Percentiles rank a stretch among this genome's conserved stretches.
phyloP scores from a whole-genome alignment of 495 filamentous ascomycete genomes.

The Xylaria venustula region DNA sequence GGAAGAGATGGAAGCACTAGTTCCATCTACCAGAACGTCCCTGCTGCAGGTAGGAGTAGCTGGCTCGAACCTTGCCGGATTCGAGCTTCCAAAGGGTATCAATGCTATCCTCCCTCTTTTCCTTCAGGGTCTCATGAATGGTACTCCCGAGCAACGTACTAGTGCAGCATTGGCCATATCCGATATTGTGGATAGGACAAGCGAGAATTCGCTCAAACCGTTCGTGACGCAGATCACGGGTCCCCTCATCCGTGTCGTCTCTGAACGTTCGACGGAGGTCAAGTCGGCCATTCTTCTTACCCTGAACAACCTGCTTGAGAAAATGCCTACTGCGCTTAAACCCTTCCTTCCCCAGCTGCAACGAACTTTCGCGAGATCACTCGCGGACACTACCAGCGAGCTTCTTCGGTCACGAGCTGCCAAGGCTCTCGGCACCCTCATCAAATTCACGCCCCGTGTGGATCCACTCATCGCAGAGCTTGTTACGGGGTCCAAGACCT shows the following conservation, averaged over 20 bases:
- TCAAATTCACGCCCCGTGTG: slow-evolving; percentile 92
- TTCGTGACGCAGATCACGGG: slow-evolving; percentile 98
- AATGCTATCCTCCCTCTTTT: slow-evolving; percentile 96
- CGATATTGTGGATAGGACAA: slow-evolving; percentile 90
- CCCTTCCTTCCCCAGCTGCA: slow-evolving; percentile 97
- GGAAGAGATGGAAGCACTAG: slow-evolving; percentile 97
- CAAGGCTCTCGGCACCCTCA: slow-evolving; percentile 93
- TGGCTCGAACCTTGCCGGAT: slow-evolving; percentile 82
- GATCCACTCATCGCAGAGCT: slow-evolving; percentile 85
- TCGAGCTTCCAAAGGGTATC: slow-evolving; percentile 94
- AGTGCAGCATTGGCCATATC: slow-evolving; percentile 91
- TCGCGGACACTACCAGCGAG: slow-evolving; percentile 92
- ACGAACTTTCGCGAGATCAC: slow-evolving; percentile 90
- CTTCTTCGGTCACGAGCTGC: slow-evolving; percentile 82
- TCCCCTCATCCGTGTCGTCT: slow-evolving; percentile 94
- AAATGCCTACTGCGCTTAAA: slow-evolving; percentile 93
- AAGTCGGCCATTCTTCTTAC: slow-evolving; percentile 93
- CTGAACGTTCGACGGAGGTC: slow-evolving; percentile 90
- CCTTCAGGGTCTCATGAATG: slow-evolving; percentile 95
- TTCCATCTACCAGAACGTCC: slow-evolving; percentile 77
- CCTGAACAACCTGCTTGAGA: slow-evolving; percentile 90
- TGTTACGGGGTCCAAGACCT: slow-evolving; percentile 87
- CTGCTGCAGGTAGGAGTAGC: slow-evolving; percentile 84
- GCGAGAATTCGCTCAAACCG: slow-evolving; percentile 76
- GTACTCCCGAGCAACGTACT: slow-evolving; percentile 84